Base-by-base conservation (phyloP, 495 filamentous ascomycete species). In the Thermochaetoides thermophila region DNA sequence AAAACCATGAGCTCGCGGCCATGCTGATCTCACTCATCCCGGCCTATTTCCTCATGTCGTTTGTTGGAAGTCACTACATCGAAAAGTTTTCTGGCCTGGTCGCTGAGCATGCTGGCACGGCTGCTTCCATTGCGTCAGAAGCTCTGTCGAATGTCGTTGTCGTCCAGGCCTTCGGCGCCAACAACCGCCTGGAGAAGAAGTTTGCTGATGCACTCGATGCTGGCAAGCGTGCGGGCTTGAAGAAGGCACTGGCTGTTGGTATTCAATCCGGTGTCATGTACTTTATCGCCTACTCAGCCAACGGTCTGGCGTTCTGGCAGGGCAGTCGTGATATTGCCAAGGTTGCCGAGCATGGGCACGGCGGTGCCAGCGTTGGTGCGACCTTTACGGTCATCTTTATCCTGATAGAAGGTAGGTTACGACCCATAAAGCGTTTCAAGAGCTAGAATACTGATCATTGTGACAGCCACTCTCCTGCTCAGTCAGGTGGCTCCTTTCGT, bases 221-320 rank as follows among this genome's bases (percentile, higher is more conserved):
- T 3, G 60, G 67, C 3, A 62, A 64, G 44, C 55, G 52, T 18
- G 57, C 61, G 21, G 72, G 72, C 0, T 39, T 73, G 11, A 73
- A 70, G 37, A 81, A 77, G 45, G 67, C 69, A 4, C 38, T 63
- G 2, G 70, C 67, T 0, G 56, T 66, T n/a, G 76, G 68, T 8
- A 51, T 70, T 1, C 72, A 78, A 35, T 61, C 71, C n/a, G 74
- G 75, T n/a, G 40, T 73, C 13, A 48, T 81, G 14, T 80, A 77
- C 39, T 78, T 81, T 29, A 19, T 86, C 32, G 71, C 94, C 37
- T 93, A 84, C 50, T 52, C 82, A 17, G 86, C 84, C 51, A 94
- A 93, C 42, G 81, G 76, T 24, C 69, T 96, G 16, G 77, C 84
- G 17, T 96, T 93, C 57, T 96, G 87, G 87, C 78, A 85, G 60